Conservation (phyloP, 768 basidiomycete genomes). For the Austroboletus festivus region DNA sequence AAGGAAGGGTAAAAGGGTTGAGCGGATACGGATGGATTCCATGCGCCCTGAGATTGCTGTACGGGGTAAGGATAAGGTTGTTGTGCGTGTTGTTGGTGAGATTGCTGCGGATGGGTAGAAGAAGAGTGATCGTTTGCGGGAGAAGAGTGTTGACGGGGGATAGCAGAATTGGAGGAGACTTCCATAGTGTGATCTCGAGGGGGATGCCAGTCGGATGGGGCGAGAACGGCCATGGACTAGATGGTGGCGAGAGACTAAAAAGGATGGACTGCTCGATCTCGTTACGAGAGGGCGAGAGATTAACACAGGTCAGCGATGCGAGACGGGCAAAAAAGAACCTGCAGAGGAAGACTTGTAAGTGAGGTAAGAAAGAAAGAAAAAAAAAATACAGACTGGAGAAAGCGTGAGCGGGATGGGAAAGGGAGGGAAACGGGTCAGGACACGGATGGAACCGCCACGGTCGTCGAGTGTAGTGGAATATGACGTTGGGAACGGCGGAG, state of each 20-base stretch:
- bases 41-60: constrained; percentile 49
- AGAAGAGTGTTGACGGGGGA: constrained; percentile 57
- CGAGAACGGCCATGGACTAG: constrained; percentile 73
- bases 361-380: too few relatives aligned
- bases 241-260: too few relatives aligned
- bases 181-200: constrained; percentile 60
- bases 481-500: not conserved
- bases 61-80: constrained; percentile 54
- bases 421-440: constrained; percentile 2
- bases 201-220: constrained; percentile 71
- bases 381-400: too few relatives aligned
- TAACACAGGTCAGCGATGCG: too few relatives aligned
- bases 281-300: constrained; percentile 6
- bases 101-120: constrained; percentile 27
- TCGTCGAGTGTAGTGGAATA: not conserved
- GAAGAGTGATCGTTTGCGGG: constrained; percentile 43
- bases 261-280: too few relatives aligned
- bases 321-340: too few relatives aligned
- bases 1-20: constrained; percentile 77
- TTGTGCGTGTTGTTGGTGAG: constrained; percentile 25
- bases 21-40: constrained; percentile 50
- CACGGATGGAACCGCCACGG: constrained; percentile 1
- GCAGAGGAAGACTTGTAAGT: too few relatives aligned
- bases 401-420: not conserved
- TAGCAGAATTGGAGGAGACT: constrained; percentile 31